Percentiles rank a stretch among this genome's conserved stretches.
These are phyloP conservation scores for Cicer yamashitae DNA, from an alignment of 306 rosid genomes.

Conservation along the genomic window DNA sequence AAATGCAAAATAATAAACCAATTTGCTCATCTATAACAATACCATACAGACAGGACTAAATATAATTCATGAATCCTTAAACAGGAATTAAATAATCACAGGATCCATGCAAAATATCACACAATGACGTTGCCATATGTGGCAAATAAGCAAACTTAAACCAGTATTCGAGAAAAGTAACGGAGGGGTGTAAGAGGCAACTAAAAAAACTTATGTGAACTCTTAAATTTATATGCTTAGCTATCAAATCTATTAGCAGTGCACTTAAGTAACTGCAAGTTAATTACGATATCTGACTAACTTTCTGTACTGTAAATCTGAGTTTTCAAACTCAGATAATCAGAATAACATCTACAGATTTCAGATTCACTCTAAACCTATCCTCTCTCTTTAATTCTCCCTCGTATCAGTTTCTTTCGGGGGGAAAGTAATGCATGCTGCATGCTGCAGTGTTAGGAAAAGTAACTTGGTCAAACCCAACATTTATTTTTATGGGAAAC, in stretches of 20 bases:
- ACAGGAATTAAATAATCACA: slow-evolving; percentile 10
- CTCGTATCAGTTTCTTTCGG: background rate
- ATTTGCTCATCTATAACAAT: slow-evolving; percentile 20
- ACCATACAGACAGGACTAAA: slow-evolving; percentile 6
- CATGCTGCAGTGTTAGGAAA: slow-evolving; percentile 1
- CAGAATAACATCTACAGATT: slow-evolving; percentile 2
- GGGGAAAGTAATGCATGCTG: background rate
- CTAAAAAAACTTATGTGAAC: background rate
- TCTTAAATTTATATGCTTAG: background rate
- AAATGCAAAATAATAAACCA: slow-evolving; percentile 18
- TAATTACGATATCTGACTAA: background rate
- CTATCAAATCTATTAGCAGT: background rate
- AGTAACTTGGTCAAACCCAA: slow-evolving; percentile 18
- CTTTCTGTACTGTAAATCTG: background rate
- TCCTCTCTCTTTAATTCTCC: background rate
- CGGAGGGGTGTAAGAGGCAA: background rate
- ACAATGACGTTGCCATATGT: slow-evolving; percentile 11
- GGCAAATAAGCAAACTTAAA: background rate
- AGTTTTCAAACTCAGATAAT: background rate
- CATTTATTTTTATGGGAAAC: slow-evolving; percentile 3
- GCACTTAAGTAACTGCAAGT: background rate
- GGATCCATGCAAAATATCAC: background rate
- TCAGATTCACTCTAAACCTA: background rate
- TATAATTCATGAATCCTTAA: slow-evolving; percentile 29
- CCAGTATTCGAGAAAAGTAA: background rate